A percentile compares a stretch with the other conserved stretches of the same genome.
phyloP scores from a whole-genome alignment of 2,329 filamentous ascomycete species.

The Clonostachys chloroleuca region DNA sequence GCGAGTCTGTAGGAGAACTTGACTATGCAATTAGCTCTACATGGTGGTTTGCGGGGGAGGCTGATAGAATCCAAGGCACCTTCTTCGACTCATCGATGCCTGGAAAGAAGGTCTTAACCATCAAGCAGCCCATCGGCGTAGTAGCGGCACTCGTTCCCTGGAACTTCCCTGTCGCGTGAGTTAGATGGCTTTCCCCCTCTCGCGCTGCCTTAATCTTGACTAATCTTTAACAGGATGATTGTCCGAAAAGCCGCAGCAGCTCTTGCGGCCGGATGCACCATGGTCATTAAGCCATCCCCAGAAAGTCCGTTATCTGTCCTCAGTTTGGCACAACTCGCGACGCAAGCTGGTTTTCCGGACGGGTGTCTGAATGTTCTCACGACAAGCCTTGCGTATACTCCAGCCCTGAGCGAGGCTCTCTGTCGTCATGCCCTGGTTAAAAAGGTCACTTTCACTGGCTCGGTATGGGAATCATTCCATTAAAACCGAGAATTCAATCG shows the following conservation, averaged over 20 bases:
- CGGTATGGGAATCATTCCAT: constrained; percentile 14
- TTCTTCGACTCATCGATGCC: constrained; percentile 56
- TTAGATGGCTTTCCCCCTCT: background rate
- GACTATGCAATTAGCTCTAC: constrained; percentile 49
- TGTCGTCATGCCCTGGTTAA: constrained; percentile 65
- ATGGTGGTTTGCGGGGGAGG: constrained; percentile 52
- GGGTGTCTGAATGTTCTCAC: constrained; percentile 73
- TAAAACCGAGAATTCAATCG: background rate
- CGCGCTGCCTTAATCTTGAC: background rate
- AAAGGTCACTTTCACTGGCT: constrained; percentile 75
- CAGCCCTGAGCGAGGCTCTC: constrained; percentile 61
- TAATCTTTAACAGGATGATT: constrained; percentile 25
- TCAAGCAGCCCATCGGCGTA: constrained; percentile 48
- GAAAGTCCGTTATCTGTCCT: constrained; percentile 72
- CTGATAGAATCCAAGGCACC: constrained; percentile 49
- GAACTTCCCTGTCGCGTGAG: constrained; percentile 53
- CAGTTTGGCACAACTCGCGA: constrained; percentile 53
- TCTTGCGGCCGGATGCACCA: constrained; percentile 70
- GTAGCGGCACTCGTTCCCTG: constrained; percentile 30
- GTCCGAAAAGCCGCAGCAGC: constrained; percentile 44
- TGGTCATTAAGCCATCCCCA: constrained; percentile 71
- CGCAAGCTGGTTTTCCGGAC: constrained; percentile 69
- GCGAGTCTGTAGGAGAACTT: constrained; percentile 48
- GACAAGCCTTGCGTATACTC: constrained; percentile 48
- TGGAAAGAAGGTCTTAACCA: constrained; percentile 61